Conservation (phyloP, 495 filamentous ascomycete genomes). For the Neurospora sp. region DNA sequence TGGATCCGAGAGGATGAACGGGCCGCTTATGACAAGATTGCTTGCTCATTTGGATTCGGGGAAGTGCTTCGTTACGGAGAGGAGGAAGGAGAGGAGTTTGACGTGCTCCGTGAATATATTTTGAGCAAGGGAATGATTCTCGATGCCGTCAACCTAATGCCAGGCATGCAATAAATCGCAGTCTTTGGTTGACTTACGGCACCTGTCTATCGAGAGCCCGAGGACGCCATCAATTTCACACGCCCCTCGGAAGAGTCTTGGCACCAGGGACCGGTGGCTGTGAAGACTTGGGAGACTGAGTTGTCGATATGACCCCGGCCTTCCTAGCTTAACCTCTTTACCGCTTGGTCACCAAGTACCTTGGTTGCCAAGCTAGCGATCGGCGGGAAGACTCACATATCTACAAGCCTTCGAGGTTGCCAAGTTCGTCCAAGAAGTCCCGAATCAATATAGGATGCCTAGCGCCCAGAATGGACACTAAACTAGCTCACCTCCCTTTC, state of each 20-base stretch:
- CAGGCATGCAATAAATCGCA: constrained; percentile 62
- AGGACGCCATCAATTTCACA: constrained; percentile 16
- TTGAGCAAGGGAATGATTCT: constrained; percentile 76
- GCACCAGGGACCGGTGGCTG: constrained; percentile 4
- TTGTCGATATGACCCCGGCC: constrained; percentile 6
- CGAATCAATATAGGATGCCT: constrained; percentile 20
- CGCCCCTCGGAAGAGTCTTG: constrained; percentile 8
- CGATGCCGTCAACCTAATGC: constrained; percentile 79
- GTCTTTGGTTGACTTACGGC: background rate
- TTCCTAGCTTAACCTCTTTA: constrained; percentile 15
- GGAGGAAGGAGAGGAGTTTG: constrained; percentile 86
- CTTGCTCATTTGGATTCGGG: constrained; percentile 80
- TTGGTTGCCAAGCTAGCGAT: constrained; percentile 9
- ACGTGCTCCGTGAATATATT: constrained; percentile 69
- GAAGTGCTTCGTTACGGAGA: constrained; percentile 71
- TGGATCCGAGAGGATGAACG: constrained; percentile 92
- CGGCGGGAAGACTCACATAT: constrained; percentile 15
- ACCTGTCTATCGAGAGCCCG: background rate
- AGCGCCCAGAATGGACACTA: constrained; percentile 15
- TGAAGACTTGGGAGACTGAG: constrained; percentile 11
- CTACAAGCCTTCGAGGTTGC: constrained; percentile 15
- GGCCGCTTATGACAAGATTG: constrained; percentile 77
- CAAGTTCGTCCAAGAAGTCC: constrained; percentile 10
- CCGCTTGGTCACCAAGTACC: constrained; percentile 4
- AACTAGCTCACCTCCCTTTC: constrained; percentile 13